Percentiles rank a stretch among this genome's conserved stretches.
These are phyloP conservation scores for Kuraishia piskuri DNA, from an alignment of 805 yeast species.

Conservation along the genomic window DNA sequence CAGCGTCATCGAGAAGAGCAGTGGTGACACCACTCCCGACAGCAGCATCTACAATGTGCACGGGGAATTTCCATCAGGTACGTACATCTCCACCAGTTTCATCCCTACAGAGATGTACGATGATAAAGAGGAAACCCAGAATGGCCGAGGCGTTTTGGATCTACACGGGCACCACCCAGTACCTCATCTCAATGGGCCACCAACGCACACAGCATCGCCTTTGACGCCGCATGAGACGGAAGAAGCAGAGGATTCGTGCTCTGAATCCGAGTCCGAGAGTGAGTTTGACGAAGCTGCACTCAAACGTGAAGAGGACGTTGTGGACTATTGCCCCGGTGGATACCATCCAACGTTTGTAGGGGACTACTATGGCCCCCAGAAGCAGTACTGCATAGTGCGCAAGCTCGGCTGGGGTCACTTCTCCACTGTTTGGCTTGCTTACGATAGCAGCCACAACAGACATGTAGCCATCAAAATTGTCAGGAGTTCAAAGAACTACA, in stretches of 20 bases:
- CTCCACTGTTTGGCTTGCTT: slow-evolving; percentile 64
- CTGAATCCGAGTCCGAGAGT: neutral
- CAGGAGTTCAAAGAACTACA: slow-evolving; percentile 40
- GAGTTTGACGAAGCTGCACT: neutral
- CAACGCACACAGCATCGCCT: neutral
- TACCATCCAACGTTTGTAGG: slow-evolving; percentile 55
- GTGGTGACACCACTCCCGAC: neutral
- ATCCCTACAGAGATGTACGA: neutral
- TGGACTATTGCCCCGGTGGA: slow-evolving; percentile 52
- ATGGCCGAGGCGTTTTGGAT: neutral
- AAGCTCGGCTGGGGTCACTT: slow-evolving; percentile 70
- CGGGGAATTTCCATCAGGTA: neutral
- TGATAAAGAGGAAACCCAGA: neutral
- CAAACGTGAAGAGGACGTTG: slow-evolving; percentile 35
- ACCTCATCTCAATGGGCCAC: neutral
- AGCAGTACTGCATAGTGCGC: slow-evolving; percentile 38
- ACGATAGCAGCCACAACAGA: slow-evolving; percentile 23
- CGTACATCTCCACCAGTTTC: neutral
- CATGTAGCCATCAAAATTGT: slow-evolving; percentile 61
- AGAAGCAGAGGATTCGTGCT: neutral
- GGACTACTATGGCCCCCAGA: slow-evolving; percentile 38
- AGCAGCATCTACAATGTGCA: neutral
- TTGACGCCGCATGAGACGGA: neutral
- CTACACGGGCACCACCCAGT: neutral
- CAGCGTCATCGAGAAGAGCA: neutral